Percentiles rank a stretch among this genome's conserved stretches.
phyloP scores from a whole-genome alignment of 2,329 filamentous ascomycete species.

The Aspergillus sp. region DNA sequence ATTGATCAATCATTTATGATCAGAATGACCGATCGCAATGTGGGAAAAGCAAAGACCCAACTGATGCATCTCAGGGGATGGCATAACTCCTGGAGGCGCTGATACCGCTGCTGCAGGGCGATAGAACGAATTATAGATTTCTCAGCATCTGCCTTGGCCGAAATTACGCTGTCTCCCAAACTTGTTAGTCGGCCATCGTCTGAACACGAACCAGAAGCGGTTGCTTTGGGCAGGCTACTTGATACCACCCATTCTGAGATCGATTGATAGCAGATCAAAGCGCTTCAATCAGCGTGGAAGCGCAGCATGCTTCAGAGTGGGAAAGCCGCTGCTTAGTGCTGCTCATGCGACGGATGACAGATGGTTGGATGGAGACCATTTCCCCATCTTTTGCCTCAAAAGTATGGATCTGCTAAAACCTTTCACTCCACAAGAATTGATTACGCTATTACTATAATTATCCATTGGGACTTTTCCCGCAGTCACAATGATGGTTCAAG shows the following conservation, averaged over 20 bases:
- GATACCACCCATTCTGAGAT: not conserved
- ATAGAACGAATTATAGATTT: not conserved
- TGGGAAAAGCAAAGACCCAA: not conserved
- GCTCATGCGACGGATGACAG: not conserved
- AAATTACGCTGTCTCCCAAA: not conserved
- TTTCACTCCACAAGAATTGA: constrained; percentile 11
- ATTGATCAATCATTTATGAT: not conserved
- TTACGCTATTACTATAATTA: constrained; percentile 11
- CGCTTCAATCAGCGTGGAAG: not conserved
- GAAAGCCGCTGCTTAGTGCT: not conserved
- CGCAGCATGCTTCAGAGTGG: not conserved
- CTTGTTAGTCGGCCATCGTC: not conserved
- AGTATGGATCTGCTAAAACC: constrained; percentile 10
- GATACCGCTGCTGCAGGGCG: not conserved
- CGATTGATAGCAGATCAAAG: not conserved
- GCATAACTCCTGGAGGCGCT: not conserved
- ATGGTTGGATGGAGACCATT: constrained; percentile 6
- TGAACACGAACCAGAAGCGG: not conserved
- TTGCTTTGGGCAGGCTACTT: not conserved
- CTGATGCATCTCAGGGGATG: constrained; percentile 1
- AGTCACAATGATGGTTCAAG: not conserved
- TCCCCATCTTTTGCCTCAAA: constrained; percentile 11
- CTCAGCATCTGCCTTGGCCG: not conserved
- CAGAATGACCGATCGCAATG: constrained; percentile 5
- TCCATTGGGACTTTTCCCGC: constrained; percentile 2